phyloP scores from a whole-genome alignment of 2,329 filamentous ascomycete genomes.

The Trichoderma breve region DNA sequence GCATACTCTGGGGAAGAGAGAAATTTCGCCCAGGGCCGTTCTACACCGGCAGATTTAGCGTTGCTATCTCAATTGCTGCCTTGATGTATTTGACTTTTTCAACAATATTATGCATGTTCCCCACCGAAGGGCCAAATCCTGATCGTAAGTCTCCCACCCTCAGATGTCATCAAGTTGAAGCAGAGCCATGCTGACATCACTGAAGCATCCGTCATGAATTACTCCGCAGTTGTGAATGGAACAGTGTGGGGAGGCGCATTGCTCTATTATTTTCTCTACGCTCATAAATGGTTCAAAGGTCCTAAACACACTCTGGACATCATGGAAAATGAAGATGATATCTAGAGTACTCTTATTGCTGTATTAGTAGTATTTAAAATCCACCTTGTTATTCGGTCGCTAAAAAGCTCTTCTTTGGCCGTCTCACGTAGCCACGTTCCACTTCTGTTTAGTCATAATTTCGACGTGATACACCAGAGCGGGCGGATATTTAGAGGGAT shows the following conservation, averaged over 20 bases:
- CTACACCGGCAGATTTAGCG: neutral
- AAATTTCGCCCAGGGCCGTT: conserved; percentile 7
- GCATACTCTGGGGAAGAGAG: neutral
- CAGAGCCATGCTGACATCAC: neutral
- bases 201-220: conserved; percentile 4
- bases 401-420: neutral
- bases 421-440: neutral
- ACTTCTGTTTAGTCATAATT: neutral
- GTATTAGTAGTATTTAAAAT: neutral
- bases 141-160: neutral
- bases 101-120: conserved; percentile 12
- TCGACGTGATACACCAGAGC: neutral
- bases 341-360: neutral
- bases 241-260: conserved; percentile 1
- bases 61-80: neutral
- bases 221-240: neutral
- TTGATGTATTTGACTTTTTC: neutral
- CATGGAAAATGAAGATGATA: neutral
- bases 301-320: neutral
- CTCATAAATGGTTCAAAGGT: conserved; percentile 8
- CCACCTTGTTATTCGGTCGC: neutral
- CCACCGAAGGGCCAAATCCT: conserved; percentile 6
- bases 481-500: neutral
- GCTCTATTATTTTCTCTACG: neutral
- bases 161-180: no score